These are phyloP conservation scores for Rhodosporidiobolus odoratus DNA, from an alignment of 768 basidiomycete genomes.

Conservation along the genomic window DNA sequence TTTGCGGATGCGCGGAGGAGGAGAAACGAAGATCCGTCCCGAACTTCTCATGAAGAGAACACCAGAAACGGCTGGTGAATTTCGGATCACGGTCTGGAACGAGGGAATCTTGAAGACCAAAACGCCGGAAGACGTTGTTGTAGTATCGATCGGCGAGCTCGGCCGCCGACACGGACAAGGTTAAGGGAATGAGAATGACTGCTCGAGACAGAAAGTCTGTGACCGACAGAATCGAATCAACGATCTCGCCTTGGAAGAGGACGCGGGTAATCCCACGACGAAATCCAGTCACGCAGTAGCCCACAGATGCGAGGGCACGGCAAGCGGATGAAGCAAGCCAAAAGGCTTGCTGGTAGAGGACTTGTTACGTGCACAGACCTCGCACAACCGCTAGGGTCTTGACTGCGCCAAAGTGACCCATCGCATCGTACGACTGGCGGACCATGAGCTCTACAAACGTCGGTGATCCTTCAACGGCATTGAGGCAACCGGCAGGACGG, in stretches of 20 bases:
- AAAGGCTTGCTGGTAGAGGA: background rate
- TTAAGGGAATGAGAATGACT: background rate
- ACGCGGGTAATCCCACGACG: background rate
- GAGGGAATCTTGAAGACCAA: slow-evolving; percentile 50
- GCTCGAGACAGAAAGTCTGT: background rate
- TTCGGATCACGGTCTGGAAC: slow-evolving; percentile 50
- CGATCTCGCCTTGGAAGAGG: background rate
- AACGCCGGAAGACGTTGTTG: slow-evolving; percentile 46
- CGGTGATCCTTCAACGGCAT: background rate
- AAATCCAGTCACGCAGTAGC: background rate
- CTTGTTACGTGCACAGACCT: slow-evolving; percentile 10
- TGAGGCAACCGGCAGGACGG: no score
- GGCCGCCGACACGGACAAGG: slow-evolving; percentile 23
- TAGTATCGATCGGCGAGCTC: slow-evolving; percentile 50
- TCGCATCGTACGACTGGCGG: background rate
- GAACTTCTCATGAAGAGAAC: slow-evolving; percentile 44
- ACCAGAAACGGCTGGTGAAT: slow-evolving; percentile 52
- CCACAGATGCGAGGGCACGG: background rate
- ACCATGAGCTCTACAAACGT: background rate
- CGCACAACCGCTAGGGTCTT: slow-evolving; percentile 15
- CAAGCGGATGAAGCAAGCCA: slow-evolving; percentile 10
- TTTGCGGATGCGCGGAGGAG: slow-evolving; percentile 51
- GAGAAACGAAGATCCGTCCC: slow-evolving; percentile 48
- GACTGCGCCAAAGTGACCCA: slow-evolving; percentile 7
- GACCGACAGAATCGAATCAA: slow-evolving; percentile 8